phyloP scores from a whole-genome alignment of 2,329 filamentous ascomycete genomes.

The Cladosporium sp. region DNA sequence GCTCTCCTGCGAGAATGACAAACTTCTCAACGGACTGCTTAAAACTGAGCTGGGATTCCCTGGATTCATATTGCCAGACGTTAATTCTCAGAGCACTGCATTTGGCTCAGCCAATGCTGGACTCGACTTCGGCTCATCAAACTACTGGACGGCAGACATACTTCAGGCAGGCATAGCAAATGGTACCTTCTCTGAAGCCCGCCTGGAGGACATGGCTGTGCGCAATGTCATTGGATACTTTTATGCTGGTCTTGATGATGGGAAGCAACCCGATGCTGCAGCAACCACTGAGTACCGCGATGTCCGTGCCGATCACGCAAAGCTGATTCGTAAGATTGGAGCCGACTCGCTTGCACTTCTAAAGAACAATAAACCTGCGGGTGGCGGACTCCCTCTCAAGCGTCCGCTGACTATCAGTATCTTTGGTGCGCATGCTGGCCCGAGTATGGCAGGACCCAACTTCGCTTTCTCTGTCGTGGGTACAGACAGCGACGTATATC shows the following conservation, averaged over 20 bases:
- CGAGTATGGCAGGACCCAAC: constrained; percentile 40
- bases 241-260: constrained; percentile 53
- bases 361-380: constrained; percentile 38
- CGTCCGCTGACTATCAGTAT: constrained; percentile 40
- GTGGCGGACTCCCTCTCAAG: constrained; percentile 44
- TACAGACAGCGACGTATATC: constrained; percentile 5
- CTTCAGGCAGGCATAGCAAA: constrained; percentile 43
- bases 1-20: constrained; percentile 62
- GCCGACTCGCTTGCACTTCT: constrained; percentile 46
- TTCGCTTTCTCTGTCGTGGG: constrained; percentile 6
- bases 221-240: constrained; percentile 51
- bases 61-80: constrained; percentile 79
- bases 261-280: constrained; percentile 2
- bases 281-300: constrained; percentile 32
- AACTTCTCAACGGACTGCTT: constrained; percentile 71
- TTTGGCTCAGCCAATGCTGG: constrained; percentile 57
- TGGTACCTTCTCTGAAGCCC: constrained; percentile 67
- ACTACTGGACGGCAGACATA: constrained; percentile 55
- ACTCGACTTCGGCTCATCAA: constrained; percentile 40
- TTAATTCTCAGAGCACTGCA: constrained; percentile 57
- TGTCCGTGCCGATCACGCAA: constrained; percentile 57
- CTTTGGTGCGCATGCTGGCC: constrained; percentile 44
- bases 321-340: constrained; percentile 63
- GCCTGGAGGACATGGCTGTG: constrained; percentile 47
- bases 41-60: constrained; percentile 85